Percentiles rank a stretch among this genome's conserved stretches.
phyloP scores from a whole-genome alignment of 352 stramenopile genomes.

The Pythium scleroteichum region DNA sequence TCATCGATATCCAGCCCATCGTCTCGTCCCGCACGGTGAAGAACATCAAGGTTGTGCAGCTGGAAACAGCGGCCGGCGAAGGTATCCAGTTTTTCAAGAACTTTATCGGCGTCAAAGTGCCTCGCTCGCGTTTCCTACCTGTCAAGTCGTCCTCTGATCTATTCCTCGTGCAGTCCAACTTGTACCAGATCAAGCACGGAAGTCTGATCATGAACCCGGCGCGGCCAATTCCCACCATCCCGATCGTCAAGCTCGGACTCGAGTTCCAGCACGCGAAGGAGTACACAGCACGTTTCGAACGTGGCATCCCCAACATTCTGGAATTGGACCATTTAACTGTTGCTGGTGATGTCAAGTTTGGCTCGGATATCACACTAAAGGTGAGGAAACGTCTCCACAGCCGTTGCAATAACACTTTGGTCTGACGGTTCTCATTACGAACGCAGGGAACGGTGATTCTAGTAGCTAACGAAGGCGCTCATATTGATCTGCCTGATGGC shows the following conservation, averaged over 20 bases:
- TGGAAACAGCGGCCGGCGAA: constrained; percentile 97
- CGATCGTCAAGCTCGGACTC: constrained; percentile 92
- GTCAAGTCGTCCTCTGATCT: constrained; percentile 99
- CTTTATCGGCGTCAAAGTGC: constrained; percentile 95
- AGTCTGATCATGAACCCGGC: constrained; percentile 87
- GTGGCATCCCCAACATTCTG: constrained; percentile 91
- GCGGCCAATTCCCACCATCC: constrained; percentile 81
- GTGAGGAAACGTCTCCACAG: no score
- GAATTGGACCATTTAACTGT: constrained; percentile 94
- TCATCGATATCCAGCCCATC: constrained; percentile 97
- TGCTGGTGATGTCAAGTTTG: constrained; percentile 92
- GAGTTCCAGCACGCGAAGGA: constrained; percentile 91
- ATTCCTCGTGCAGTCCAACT: constrained; percentile 92
- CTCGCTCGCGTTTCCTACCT: constrained; percentile 95
- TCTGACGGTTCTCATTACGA: no score
- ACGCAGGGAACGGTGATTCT: constrained; percentile 96
- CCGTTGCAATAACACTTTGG: no score
- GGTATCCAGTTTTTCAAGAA: constrained; percentile 99
- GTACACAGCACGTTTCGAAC: constrained; percentile 84
- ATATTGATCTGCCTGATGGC: constrained; percentile 92
- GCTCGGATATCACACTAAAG: constrained; percentile 91
- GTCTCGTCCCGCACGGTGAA: constrained; percentile 94
- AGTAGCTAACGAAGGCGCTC: constrained; percentile 92
- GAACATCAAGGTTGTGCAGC: constrained; percentile 93
- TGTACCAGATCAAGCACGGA: constrained; percentile 93